Evolutionary conservation across 129 eudicot species (phyloP), one percentile per base, ranked within the genome.

Genomic region (Artemisia annua): DNA sequence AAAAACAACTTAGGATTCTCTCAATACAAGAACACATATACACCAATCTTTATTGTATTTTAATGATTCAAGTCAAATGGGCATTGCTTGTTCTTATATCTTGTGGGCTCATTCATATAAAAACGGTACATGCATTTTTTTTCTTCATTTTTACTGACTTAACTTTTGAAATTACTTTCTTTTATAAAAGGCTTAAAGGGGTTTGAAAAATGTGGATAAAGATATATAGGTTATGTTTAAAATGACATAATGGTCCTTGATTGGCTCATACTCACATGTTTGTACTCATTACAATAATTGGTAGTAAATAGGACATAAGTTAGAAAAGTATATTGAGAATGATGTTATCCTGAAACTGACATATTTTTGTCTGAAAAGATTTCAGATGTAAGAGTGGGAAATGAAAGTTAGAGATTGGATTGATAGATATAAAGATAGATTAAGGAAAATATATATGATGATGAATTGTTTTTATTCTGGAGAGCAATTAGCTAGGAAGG

Each of bases 401-500:
- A 92, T 92, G 97, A 92, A 82, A 85, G 73, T 82, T 57, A 87
- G 70, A 71, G 65, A 81, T 50, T 84, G 89, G 88, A 59, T 85
- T 56, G 69, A 78, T 63, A 82, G 51, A 63, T 72, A 55, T 54
- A 76, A 76, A 55, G 66, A 56, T 50, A 66, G 71, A 10, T 74
- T 81, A 26, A 76, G 63, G 78, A 87, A 80, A 83, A n/a, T n/a
- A n/a, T n/a, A n/a, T n/a, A 92, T 89, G 96, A 85, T 92, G 96
- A 87, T 92, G 98, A 92, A 92, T 75, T 92, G 98, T 83, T 89
- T 89, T 71, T 85, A 86, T 73, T 92, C 96, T 2, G 96, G 92
- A 51, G 93, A 87, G 69, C 96, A 81, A 3, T 63, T 89, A 24
- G 80, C 53, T 69, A 80, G 22, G 44, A 88, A 82, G 50, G 93